phyloP scores from a whole-genome alignment of 1,284 basidiomycete species.

The Apiotrichum gamsii region DNA sequence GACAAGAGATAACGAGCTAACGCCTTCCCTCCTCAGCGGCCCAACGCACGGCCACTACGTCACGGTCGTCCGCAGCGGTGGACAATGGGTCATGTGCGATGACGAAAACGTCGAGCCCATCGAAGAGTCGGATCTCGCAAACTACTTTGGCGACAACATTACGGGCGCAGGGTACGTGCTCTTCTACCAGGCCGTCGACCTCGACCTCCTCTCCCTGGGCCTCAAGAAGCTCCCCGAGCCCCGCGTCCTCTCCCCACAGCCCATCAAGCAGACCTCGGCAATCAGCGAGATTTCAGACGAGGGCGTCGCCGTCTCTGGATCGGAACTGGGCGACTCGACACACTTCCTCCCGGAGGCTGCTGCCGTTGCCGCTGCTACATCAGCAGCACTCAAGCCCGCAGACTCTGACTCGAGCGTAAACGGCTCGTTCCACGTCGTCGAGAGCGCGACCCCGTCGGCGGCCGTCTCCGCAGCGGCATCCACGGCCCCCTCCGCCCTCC shows the following conservation, averaged over 20 bases:
- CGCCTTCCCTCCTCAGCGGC: slow-evolving; percentile 61
- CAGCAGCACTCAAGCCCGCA: too few relatives aligned
- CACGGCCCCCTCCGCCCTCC: too few relatives aligned
- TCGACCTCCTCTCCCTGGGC: slow-evolving; percentile 66
- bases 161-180: slow-evolving; percentile 91
- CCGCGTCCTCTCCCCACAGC: background rate
- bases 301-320: background rate
- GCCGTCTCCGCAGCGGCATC: too few relatives aligned
- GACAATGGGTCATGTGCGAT: slow-evolving; percentile 82
- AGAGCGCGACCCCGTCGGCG: too few relatives aligned
- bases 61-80: slow-evolving; percentile 75
- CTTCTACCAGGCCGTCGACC: slow-evolving; percentile 90
- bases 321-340: too few relatives aligned
- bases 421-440: too few relatives aligned
- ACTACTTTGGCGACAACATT: slow-evolving; percentile 87
- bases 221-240: slow-evolving; percentile 24
- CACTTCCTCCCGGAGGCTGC: too few relatives aligned
- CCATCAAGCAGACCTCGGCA: background rate
- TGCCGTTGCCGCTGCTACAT: too few relatives aligned
- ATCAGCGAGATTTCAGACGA: slow-evolving; percentile 1
- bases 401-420: too few relatives aligned
- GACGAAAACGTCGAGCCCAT: slow-evolving; percentile 86
- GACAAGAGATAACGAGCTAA: background rate
- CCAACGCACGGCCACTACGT: slow-evolving; percentile 97
- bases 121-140: slow-evolving; percentile 79